A percentile compares a stretch with the other conserved stretches of the same genome.
Evolutionary conservation across 257 asterid genomes (phyloP).

Genomic region (Paulownia fortunei): DNA sequence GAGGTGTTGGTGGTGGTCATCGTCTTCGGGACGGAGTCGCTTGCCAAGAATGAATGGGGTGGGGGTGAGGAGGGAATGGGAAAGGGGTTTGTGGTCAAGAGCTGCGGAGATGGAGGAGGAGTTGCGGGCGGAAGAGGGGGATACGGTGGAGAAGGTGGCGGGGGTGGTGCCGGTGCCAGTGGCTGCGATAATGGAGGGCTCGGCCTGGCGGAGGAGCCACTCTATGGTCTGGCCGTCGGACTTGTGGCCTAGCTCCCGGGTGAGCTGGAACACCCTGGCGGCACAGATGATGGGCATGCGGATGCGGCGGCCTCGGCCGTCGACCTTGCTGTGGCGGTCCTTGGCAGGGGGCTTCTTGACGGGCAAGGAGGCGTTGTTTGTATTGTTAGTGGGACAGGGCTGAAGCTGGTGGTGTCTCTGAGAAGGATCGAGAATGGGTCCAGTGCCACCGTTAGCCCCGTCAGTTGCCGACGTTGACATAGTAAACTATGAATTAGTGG

Average conservation of each 20-base stretch:
- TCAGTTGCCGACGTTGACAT: constrained; percentile 58
- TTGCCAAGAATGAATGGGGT: constrained; percentile 92
- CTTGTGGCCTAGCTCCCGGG: constrained; percentile 92
- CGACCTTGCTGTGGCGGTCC: constrained; percentile 98
- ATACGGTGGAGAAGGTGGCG: constrained; percentile 76
- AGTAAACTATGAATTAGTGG: not conserved
- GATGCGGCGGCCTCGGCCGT: constrained; percentile 94
- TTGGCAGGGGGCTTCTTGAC: constrained; percentile 91
- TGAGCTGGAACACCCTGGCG: constrained; percentile 95
- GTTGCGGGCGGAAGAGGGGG: constrained; percentile 43
- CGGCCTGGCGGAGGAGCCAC: constrained; percentile 98
- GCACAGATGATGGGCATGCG: constrained; percentile 99
- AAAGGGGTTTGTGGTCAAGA: constrained; percentile 66
- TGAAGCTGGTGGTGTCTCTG: constrained; percentile 46
- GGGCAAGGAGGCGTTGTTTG: constrained; percentile 35
- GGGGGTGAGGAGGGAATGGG: constrained; percentile 62
- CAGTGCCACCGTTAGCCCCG: constrained; percentile 42
- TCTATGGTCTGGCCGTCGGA: constrained; percentile 98
- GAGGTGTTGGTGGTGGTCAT: constrained; percentile 50
- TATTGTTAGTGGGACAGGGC: constrained; percentile 29
- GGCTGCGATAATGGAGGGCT: constrained; percentile 95
- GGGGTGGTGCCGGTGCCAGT: constrained; percentile 97
- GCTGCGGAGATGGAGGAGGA: constrained; percentile 48
- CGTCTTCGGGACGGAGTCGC: constrained; percentile 75
- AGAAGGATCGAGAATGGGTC: constrained; percentile 43